Conservation (phyloP, 2,329 filamentous ascomycete species). For the Trichoderma pleuroti region DNA sequence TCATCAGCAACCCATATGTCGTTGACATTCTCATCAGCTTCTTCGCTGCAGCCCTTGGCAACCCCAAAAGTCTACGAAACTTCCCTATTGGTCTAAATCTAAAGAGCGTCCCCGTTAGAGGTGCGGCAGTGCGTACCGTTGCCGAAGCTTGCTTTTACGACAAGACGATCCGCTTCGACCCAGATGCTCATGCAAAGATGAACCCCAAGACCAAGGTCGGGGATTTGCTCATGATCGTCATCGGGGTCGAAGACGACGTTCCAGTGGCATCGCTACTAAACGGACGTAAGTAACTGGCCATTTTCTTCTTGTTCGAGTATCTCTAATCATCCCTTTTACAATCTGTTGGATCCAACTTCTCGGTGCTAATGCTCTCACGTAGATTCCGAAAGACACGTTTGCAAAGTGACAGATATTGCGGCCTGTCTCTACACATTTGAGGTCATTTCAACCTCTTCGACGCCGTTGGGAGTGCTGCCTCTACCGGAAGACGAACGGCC, state of each 20-base stretch:
- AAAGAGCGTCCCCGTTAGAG: slow-evolving; percentile 28
- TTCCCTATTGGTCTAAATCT: slow-evolving; percentile 43
- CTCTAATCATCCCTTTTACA: too few relatives aligned
- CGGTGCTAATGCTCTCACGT: background rate
- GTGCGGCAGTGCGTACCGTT: background rate
- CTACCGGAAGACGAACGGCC: background rate
- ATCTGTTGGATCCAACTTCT: background rate
- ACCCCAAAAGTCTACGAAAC: slow-evolving; percentile 37
- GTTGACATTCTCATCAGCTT: slow-evolving; percentile 83
- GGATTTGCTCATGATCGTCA: background rate
- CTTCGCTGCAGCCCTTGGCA: slow-evolving; percentile 60
- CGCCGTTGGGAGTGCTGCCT: background rate
- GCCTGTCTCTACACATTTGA: background rate
- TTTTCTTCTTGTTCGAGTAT: background rate
- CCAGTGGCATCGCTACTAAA: background rate
- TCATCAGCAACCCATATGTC: slow-evolving; percentile 72
- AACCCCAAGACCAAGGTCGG: background rate
- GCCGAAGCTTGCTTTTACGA: slow-evolving; percentile 8
- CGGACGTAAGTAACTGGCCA: background rate
- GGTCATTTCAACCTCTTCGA: background rate
- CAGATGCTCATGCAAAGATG: background rate
- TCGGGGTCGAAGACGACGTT: background rate
- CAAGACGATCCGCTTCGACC: background rate
- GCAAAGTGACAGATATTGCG: background rate
- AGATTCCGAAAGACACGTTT: slow-evolving; percentile 13